Evolutionary conservation across 306 rosid genomes (phyloP).

Genomic region (Vigna hirtella): DNA sequence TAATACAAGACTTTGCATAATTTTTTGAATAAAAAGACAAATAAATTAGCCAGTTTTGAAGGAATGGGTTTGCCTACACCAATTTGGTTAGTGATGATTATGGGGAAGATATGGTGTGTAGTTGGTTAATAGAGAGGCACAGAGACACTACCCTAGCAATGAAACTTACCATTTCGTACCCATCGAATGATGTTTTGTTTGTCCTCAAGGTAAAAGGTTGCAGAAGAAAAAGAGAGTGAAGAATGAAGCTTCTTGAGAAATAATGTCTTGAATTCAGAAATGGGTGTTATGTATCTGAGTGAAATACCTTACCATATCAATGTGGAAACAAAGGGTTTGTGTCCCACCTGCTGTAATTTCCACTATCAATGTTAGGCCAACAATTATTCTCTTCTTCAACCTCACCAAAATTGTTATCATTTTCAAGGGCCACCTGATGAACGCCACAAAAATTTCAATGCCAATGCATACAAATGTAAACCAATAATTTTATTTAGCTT

Average conservation of each 20-base stretch:
- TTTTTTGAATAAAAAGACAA: slow-evolving; percentile 21
- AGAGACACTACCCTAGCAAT: background rate
- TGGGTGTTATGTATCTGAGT: background rate
- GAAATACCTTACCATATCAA: background rate
- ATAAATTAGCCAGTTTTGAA: background rate
- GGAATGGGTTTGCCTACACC: background rate
- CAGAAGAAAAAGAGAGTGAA: background rate
- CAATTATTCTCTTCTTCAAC: slow-evolving; percentile 32
- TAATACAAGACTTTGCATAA: background rate
- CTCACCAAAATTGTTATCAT: background rate
- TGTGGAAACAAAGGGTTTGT: slow-evolving; percentile 41
- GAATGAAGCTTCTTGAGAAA: slow-evolving; percentile 6
- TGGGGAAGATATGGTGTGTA: background rate
- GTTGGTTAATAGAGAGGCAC: background rate
- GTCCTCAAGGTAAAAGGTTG: slow-evolving; percentile 3
- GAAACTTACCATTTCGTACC: slow-evolving; percentile 16
- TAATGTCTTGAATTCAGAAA: slow-evolving; percentile 15
- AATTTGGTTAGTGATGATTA: slow-evolving; percentile 1
- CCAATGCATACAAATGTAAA: slow-evolving; percentile 23
- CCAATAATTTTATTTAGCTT: slow-evolving; percentile 17
- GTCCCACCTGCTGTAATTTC: slow-evolving; percentile 33
- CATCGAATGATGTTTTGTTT: slow-evolving; percentile 33
- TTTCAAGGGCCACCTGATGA: slow-evolving; percentile 37
- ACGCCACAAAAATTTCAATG: slow-evolving; percentile 11
- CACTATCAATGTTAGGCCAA: slow-evolving; percentile 25